Percentiles rank a stretch among this genome's conserved stretches.
Evolutionary conservation across 441 rosid genomes (phyloP).

Genomic region (Capsella rubella): DNA sequence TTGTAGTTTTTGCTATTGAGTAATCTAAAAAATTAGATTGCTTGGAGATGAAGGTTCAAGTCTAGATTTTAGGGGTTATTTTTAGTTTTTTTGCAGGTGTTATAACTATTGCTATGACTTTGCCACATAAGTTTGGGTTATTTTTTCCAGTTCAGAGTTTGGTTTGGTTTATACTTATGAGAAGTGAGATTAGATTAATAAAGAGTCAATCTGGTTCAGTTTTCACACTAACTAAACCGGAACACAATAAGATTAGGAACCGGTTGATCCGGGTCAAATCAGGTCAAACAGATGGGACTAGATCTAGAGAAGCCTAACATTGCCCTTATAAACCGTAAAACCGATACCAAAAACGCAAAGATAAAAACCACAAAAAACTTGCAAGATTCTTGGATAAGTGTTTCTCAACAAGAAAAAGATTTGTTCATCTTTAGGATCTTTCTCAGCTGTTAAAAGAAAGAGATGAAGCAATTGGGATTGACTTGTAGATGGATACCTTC

Average conservation of each 20-base stretch:
- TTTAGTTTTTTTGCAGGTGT: too few species aligned
- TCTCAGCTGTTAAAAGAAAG: neutral
- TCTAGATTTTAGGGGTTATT: too few species aligned
- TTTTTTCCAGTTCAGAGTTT: too few species aligned
- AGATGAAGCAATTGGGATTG: neutral
- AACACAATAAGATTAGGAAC: neutral
- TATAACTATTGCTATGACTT: too few species aligned
- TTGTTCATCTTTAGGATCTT: neutral
- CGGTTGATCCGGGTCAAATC: neutral
- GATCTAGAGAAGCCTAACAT: neutral
- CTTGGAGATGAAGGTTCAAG: too few species aligned
- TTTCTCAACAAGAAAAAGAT: neutral
- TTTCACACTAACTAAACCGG: neutral
- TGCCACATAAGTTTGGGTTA: too few species aligned
- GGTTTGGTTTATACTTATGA: too few species aligned
- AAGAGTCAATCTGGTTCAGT: neutral
- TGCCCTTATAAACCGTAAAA: too few species aligned
- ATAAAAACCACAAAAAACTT: neutral
- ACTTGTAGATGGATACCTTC: neutral
- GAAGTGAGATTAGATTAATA: too few species aligned
- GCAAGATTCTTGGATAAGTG: neutral
- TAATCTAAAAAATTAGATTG: too few species aligned
- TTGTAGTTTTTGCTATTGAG: too few species aligned
- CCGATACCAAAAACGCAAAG: neutral
- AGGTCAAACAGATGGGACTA: neutral